A percentile compares a stretch with the other conserved stretches of the same genome.
These are phyloP conservation scores for Cryptococcus sp. DNA, from an alignment of 1,284 basidiomycete species.

Conservation along the genomic window DNA sequence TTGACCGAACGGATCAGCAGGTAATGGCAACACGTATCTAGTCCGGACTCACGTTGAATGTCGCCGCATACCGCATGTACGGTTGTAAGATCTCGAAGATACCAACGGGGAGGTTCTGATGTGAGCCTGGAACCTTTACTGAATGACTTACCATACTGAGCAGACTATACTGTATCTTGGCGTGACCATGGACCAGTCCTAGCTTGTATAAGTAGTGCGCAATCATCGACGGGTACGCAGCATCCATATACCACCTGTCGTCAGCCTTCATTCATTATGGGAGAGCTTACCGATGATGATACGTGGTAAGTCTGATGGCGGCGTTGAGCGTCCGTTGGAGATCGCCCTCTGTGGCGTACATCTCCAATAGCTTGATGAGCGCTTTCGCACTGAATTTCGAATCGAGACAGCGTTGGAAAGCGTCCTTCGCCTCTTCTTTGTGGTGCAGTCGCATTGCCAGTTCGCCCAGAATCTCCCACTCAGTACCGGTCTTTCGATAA, in stretches of 20 bases:
- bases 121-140: neutral
- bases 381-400: conserved; percentile 86
- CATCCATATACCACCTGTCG: conserved; percentile 63
- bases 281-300: conserved; percentile 64
- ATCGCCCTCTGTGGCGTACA: conserved; percentile 91
- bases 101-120: conserved; percentile 68
- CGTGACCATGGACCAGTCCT: conserved; percentile 89
- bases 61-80: conserved; percentile 47
- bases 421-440: conserved; percentile 97
- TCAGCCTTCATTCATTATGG: conserved; percentile 1
- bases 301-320: conserved; percentile 87
- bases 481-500: conserved; percentile 91
- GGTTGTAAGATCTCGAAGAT: conserved; percentile 84
- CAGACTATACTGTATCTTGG: conserved; percentile 90
- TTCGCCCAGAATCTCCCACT: conserved; percentile 99
- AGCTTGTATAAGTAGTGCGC: conserved; percentile 89
- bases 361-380: conserved; percentile 88
- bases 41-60: conserved; percentile 25
- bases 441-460: conserved; percentile 88
- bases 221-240: conserved; percentile 86
- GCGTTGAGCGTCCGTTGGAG: conserved; percentile 86
- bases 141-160: conserved; percentile 71
- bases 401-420: conserved; percentile 91
- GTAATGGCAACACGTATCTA: neutral
- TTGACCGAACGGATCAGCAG: neutral